Evolutionary conservation across 2,329 filamentous ascomycete genomes (phyloP).

Genomic region (Xylariaceae sp.): DNA sequence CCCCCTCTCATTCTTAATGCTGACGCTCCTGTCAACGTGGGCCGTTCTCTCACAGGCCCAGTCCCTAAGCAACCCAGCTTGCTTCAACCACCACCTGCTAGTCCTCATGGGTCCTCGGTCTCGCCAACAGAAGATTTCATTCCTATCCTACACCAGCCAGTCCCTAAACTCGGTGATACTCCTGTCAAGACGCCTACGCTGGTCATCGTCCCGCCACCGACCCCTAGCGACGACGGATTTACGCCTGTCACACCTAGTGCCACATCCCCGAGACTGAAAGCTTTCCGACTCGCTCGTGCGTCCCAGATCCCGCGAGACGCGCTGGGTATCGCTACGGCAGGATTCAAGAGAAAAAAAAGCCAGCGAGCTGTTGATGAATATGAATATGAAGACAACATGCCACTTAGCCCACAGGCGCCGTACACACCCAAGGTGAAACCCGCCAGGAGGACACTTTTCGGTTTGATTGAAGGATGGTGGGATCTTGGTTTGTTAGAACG

Average conservation of each 20-base stretch:
- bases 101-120: slow-evolving; percentile 7
- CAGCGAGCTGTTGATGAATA: slow-evolving; percentile 18
- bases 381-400: slow-evolving; percentile 25
- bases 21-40: slow-evolving; percentile 12
- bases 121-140: slow-evolving; percentile 26
- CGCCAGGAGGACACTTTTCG: slow-evolving; percentile 46
- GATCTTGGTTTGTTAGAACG: slow-evolving; percentile 47
- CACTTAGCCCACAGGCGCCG: slow-evolving; percentile 22
- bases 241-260: slow-evolving; percentile 27
- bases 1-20: slow-evolving; percentile 18
- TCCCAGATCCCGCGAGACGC: slow-evolving; percentile 28
- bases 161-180: slow-evolving; percentile 15
- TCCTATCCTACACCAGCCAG: slow-evolving; percentile 25
- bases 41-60: slow-evolving; percentile 15
- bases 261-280: slow-evolving; percentile 17
- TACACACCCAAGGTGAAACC: slow-evolving; percentile 27
- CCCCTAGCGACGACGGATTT: slow-evolving; percentile 28
- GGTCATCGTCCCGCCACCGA: slow-evolving; percentile 20
- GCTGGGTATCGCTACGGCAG: slow-evolving; percentile 29
- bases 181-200: slow-evolving; percentile 6
- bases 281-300: slow-evolving; percentile 18
- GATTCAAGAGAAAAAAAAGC: slow-evolving; percentile 19
- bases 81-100: slow-evolving; percentile 7
- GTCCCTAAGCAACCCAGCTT: slow-evolving; percentile 3
- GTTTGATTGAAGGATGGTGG: slow-evolving; percentile 54